Base-by-base conservation (phyloP, 192 early-diverging fungal genomes). In the Coemansia sp. region DNA sequence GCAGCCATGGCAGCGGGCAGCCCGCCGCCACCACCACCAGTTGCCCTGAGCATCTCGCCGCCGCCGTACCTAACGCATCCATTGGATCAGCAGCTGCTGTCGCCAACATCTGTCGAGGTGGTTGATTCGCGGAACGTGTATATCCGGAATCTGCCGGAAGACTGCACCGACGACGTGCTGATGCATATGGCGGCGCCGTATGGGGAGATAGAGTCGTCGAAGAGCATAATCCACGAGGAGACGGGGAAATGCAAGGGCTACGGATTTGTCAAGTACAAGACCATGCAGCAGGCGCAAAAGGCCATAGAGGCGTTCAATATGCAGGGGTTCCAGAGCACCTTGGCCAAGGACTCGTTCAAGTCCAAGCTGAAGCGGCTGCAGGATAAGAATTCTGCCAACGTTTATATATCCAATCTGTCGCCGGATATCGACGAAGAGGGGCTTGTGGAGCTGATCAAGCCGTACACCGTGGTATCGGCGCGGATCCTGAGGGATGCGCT, bases 231-330 rank as follows among this genome's bases (percentile, higher is more conserved):
- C 54, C 86, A 94, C 71, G 85, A 87, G 50, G 76, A 77, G n/a
- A 87, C 90, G 2, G 85, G 85, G 18, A 85, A 88, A 62, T 94
- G 93, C 68, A 93, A 92, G 71, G 92, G 92, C 4, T 95, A 90
- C 74, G 93, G 93, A 10, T 95, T 95, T 67, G 89, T 91, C 25
- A 89, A 91, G 85, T 95, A 89, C 75, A 84, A 87, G 45, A 86
- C 83, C 1, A 86, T 81, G 22, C 83, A 82, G 11, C 84, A 90
- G 56, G 89, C 90, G 0, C 61, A 79, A 24, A 25, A 58, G 13
- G 92, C 92, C 22, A 90, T 95, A 61, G 76, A 81, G 48, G 91
- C 83, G 19, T 76, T 95, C 22, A 84, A 78, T 24, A 69, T 69
- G 6, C 60, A 81, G 62, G 91, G 90, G 6, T 82, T 85, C 36